Base-by-base conservation (phyloP, 768 basidiomycete species). In the Psilocybe sp. region DNA sequence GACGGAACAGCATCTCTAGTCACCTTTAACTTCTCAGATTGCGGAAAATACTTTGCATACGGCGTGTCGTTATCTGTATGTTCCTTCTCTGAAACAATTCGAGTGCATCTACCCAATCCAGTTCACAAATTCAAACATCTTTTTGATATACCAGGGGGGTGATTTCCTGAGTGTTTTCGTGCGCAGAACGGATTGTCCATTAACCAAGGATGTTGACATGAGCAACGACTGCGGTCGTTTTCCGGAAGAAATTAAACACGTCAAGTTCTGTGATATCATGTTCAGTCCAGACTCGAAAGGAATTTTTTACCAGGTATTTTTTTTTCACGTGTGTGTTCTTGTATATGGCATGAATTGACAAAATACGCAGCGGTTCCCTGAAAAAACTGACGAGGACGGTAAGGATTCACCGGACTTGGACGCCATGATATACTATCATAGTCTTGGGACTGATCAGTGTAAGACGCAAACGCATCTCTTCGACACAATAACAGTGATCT, bases 231-330 rank as follows among this genome's bases (percentile, higher is more conserved):
- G 76, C 15, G 72, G 70, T 33, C 72, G 82, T 39, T 74, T 90
- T 34, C 55, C 72, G 3, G 90, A 92, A 40, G 84, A 83, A 52
- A 67, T 92, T 46, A 77, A 83, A 47, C 86, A 79, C 60, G 86
- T 89, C 54, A 92, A 92, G 63, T 91, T 89, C 66, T 86, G 85
- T 0, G 66, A 71, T 10, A 74, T 91, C 38, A 71, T 73, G 20
- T 92, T 90, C 91, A 83, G 83, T 4, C 79, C 81, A 48, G 88
- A 92, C 65, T 84, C 81, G 47, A 84, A 82, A 53, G 90, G 91
- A 1, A 90, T 92, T 67, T 89, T 92, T 68, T 93, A 93, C 63
- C 89, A 91, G 73, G 75, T 74, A 55, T 23, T 52, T 38, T 16
- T 0, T 12, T 5, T 10, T n/a, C n/a, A n/a, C n/a, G 7, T 20